Conservation (phyloP, 2,329 filamentous ascomycete genomes). For the Aspergillus niger region DNA sequence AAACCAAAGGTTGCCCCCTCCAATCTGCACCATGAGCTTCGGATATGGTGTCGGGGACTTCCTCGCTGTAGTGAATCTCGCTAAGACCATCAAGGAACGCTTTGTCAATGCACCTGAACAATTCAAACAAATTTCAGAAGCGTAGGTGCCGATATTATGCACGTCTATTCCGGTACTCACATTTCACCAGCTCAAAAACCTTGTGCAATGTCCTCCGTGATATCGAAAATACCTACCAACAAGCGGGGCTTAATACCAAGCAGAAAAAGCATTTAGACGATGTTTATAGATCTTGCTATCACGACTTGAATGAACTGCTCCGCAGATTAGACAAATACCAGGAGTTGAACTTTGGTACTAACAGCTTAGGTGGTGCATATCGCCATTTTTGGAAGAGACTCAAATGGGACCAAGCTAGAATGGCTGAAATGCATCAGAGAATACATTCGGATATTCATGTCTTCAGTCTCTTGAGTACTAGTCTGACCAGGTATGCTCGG, state of each 20-base stretch:
- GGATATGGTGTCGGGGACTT: constrained; percentile 40
- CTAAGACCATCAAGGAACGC: constrained; percentile 27
- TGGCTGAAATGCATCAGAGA: constrained; percentile 21
- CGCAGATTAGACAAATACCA: not conserved
- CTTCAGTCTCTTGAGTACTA: not conserved
- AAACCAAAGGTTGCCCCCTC: not conserved
- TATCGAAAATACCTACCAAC: constrained; percentile 24
- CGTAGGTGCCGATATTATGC: constrained; percentile 15
- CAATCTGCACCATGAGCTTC: constrained; percentile 32
- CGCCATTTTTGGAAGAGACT: constrained; percentile 29
- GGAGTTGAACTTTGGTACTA: not conserved
- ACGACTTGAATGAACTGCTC: not conserved
- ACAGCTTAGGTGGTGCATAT: not conserved
- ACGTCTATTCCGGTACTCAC: not conserved
- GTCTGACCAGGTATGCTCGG: not conserved
- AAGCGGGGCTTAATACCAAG: constrained; percentile 16
- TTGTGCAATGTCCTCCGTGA: constrained; percentile 32
- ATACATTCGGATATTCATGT: not conserved
- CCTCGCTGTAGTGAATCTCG: constrained; percentile 31
- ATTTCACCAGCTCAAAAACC: constrained; percentile 23
- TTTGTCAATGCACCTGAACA: constrained; percentile 31
- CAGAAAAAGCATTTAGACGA: constrained; percentile 16
- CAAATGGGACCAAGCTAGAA: constrained; percentile 17
- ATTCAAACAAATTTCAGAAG: constrained; percentile 19
- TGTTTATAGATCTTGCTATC: not conserved